These are phyloP conservation scores for Eucalyptus coolabah DNA, from an alignment of 345 rosid species.

Conservation along the genomic window DNA sequence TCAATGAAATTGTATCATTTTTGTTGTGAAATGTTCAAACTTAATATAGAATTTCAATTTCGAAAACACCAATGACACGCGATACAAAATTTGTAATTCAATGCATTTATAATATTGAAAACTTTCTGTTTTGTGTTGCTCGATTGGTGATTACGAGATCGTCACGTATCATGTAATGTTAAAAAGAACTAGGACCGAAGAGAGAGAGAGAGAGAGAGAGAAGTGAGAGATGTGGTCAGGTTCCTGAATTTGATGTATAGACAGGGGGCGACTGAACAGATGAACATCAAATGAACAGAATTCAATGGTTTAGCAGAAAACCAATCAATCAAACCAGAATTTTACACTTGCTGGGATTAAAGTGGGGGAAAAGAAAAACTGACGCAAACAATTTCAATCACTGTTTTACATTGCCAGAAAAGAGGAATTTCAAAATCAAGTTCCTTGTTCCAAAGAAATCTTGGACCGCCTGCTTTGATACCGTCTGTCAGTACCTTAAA, in stretches of 20 bases:
- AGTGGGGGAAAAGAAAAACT: not conserved
- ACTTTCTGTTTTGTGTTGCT: not conserved
- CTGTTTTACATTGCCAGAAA: not conserved
- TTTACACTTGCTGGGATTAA: not conserved
- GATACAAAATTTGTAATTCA: not conserved
- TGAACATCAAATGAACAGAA: not conserved
- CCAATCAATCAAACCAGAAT: not conserved
- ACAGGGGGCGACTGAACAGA: not conserved
- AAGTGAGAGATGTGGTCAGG: not conserved
- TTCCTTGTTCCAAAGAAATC: not conserved
- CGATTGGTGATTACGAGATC: not conserved
- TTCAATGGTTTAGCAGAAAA: not conserved
- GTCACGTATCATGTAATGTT: not conserved
- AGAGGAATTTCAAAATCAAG: not conserved
- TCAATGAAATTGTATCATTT: not conserved
- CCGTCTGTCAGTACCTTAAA: slow-evolving; percentile 16
- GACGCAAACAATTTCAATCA: not conserved
- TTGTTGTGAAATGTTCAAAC: too few relatives aligned
- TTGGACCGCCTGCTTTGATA: not conserved
- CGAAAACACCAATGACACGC: not conserved
- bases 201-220: not conserved
- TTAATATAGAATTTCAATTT: too few relatives aligned
- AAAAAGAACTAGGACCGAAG: not conserved
- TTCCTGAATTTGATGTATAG: not conserved
- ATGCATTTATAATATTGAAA: not conserved